Conservation (phyloP, 2,329 filamentous ascomycete species). For the Colletotrichum sp. region DNA sequence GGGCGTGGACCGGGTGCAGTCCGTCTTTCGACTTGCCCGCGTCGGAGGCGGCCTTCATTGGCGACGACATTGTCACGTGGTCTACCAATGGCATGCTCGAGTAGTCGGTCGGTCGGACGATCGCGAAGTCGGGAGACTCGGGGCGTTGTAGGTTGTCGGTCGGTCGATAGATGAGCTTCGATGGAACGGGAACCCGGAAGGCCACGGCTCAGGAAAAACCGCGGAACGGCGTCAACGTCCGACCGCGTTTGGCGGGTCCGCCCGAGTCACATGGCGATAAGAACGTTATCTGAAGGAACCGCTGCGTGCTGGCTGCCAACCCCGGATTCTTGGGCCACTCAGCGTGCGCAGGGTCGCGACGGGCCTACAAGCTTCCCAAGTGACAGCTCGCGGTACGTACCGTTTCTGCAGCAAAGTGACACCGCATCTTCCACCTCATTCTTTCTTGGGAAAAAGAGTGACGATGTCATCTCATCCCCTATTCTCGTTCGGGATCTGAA, state of each 20-base stretch:
- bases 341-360: neutral
- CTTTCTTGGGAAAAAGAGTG: neutral
- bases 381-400: slow-evolving; percentile 7
- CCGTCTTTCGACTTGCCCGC: slow-evolving; percentile 31
- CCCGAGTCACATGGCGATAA: slow-evolving; percentile 23
- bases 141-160: neutral
- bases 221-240: slow-evolving; percentile 1
- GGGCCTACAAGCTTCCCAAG: neutral
- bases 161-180: neutral
- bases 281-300: neutral
- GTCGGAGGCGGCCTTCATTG: slow-evolving; percentile 33
- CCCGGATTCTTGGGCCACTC: neutral
- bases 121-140: neutral
- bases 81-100: slow-evolving; percentile 37
- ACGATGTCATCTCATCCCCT: neutral
- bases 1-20: slow-evolving; percentile 41
- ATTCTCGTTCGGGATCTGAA: neutral
- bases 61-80: slow-evolving; percentile 40
- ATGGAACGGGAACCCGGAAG: slow-evolving; percentile 10
- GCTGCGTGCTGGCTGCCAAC: neutral
- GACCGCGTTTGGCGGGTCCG: slow-evolving; percentile 8
- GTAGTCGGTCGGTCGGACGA: slow-evolving; percentile 4
- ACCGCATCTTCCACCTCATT: neutral
- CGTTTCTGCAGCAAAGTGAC: neutral
- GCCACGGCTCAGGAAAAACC: slow-evolving; percentile 14